Conservation (phyloP, 148 eudicot genomes). For the Chenopodium suecicum region DNA sequence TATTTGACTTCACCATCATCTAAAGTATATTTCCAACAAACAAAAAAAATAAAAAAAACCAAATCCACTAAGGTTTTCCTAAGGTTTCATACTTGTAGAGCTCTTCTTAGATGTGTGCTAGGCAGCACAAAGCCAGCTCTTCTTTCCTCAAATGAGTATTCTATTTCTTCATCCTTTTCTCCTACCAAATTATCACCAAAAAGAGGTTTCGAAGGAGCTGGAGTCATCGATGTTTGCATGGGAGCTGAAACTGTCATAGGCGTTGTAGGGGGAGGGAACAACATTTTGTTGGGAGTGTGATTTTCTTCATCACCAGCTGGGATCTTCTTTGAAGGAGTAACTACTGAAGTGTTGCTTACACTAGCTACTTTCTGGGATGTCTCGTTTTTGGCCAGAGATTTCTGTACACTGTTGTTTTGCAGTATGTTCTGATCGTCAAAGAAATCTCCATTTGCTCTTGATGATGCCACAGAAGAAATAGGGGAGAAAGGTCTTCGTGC, state of each 20-base stretch:
- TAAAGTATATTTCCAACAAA: not conserved
- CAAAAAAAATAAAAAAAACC: not conserved
- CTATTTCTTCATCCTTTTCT: constrained; percentile 34
- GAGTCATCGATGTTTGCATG: constrained; percentile 33
- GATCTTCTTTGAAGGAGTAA: constrained; percentile 29
- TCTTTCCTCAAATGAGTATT: constrained; percentile 85
- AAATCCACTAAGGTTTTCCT: not conserved
- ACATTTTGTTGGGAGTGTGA: constrained; percentile 29
- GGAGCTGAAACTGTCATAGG: constrained; percentile 32
- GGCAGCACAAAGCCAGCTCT: constrained; percentile 68
- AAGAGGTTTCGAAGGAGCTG: constrained; percentile 12
- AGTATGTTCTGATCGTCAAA: constrained; percentile 55
- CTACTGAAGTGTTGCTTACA: not conserved
- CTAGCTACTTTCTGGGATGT: constrained; percentile 26
- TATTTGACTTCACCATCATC: constrained; percentile 21
- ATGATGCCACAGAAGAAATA: constrained; percentile 73
- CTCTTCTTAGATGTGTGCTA: constrained; percentile 38
- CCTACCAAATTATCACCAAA: constrained; percentile 22
- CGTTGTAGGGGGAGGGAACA: constrained; percentile 22
- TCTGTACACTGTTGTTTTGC: constrained; percentile 41
- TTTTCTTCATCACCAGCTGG: constrained; percentile 29
- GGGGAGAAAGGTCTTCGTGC: constrained; percentile 82
- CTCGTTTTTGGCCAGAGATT: constrained; percentile 35
- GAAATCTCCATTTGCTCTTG: constrained; percentile 45
- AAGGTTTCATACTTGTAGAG: constrained; percentile 32